These are phyloP conservation scores for Lasiosphaeria miniovina DNA, from an alignment of 495 filamentous ascomycete species.

Conservation along the genomic window DNA sequence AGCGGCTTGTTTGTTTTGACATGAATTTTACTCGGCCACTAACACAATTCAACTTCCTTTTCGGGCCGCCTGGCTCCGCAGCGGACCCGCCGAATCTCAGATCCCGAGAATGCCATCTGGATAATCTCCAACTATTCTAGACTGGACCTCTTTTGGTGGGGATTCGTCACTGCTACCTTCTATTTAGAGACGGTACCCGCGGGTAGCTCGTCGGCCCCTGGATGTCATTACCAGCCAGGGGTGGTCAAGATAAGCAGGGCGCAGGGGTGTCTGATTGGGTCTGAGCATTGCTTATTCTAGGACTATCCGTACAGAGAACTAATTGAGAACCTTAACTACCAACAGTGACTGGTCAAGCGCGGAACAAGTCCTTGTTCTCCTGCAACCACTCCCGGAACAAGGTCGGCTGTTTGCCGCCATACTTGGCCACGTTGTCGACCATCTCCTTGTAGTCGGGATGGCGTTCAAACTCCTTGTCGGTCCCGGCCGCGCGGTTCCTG, in stretches of 20 bases:
- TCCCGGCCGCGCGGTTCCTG: background rate
- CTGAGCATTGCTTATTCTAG: too few relatives aligned
- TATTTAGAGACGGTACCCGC: background rate
- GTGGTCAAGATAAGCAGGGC: too few relatives aligned
- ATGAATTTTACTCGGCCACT: background rate
- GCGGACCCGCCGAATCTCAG: background rate
- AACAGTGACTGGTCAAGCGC: too few relatives aligned
- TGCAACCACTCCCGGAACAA: conserved; percentile 8
- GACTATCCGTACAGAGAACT: too few relatives aligned
- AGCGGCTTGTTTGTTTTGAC: background rate
- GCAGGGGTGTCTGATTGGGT: too few relatives aligned
- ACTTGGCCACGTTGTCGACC: conserved; percentile 9
- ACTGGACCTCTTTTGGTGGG: background rate
- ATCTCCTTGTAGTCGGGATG: conserved; percentile 3
- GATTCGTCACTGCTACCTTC: background rate
- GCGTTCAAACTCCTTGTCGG: background rate
- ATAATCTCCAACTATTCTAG: too few relatives aligned
- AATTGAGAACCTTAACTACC: too few relatives aligned
- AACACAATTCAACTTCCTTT: background rate
- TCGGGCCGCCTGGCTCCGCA: background rate
- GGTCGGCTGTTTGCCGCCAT: background rate
- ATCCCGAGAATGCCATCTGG: background rate
- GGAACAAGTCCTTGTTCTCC: conserved; percentile 12
- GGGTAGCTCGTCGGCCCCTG: background rate
- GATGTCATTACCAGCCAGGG: too few relatives aligned